phyloP scores from a whole-genome alignment of 305 asterid genomes.

The Solanum hybrid region DNA sequence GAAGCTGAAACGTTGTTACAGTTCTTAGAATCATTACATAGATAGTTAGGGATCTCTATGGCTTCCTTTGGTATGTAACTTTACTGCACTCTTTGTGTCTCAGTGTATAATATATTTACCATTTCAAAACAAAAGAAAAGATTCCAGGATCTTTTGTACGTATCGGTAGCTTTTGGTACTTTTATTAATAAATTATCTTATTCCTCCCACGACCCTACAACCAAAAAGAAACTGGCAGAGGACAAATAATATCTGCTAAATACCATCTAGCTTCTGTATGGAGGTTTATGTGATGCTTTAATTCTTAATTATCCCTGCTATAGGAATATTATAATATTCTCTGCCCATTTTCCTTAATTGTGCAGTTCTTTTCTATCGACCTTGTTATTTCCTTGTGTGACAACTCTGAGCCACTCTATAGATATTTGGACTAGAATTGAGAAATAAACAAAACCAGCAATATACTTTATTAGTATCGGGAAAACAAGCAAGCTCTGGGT shows the following conservation, averaged over 20 bases:
- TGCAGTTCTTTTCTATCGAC: background rate
- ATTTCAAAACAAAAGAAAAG: background rate
- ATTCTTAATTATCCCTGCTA: background rate
- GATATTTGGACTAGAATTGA: background rate
- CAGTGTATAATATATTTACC: background rate
- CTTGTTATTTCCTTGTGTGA: background rate
- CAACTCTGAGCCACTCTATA: background rate
- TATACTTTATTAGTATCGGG: background rate
- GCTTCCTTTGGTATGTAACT: background rate
- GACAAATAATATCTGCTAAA: background rate
- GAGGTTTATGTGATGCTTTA: background rate
- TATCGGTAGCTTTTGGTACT: background rate
- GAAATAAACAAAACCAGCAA: background rate
- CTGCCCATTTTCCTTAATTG: background rate
- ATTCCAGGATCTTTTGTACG: background rate
- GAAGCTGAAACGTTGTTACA: background rate
- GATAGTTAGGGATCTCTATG: background rate
- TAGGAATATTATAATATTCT: background rate
- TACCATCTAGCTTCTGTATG: background rate
- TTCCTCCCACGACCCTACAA: background rate
- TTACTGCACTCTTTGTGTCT: background rate
- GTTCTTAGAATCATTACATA: background rate
- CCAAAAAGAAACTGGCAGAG: background rate
- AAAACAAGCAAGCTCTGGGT: background rate
- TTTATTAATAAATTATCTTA: background rate